Evolutionary conservation across 139 green algal genomes (phyloP), one percentile per base, ranked within the genome.

Genomic region (Auxenochlorella pyrenoidosa): DNA sequence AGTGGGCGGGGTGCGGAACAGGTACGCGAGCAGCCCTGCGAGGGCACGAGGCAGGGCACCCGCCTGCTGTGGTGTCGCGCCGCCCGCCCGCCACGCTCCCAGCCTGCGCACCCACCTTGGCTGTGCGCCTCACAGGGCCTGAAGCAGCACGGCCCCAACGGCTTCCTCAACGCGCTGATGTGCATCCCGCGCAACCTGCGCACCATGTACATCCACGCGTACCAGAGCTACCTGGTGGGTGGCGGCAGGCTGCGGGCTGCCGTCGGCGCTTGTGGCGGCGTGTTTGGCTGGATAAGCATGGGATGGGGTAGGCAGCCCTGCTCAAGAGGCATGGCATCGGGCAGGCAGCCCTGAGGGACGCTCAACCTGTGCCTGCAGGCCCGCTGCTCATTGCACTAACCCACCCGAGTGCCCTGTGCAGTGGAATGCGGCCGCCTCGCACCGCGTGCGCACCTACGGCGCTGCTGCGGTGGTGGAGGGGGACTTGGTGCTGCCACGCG

Each of bases 191-290:
- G 95, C 66, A 97, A 95, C 32, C 90, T 97, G 81, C 91, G 96
- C 66, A 95, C 92, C 86, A 96, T 99, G 92, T 99, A 99, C 89
- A 90, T 99, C 78, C 96, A 99, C 90, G 96, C 97, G 8, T 98
- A 95, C 90, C 97, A 98, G 92, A 96, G 90, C 86, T 96, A 90
- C 82, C 75, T 99, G 80, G 80, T 85, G 63, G 32, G 78, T 32
- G 58, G 28, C 72, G 18, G 19, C 47, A 54, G 41, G 30, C 5
- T 59, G 40, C 18, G 98, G 95, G 95, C 98, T 98, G 98, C n/a
- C n/a, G n/a, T n/a, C n/a, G n/a, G n/a, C n/a, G n/a, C n/a, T n/a
- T n/a, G n/a, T n/a, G n/a, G n/a, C 1, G 75, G 41, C 30, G 43
- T 0, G 38, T 10, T 24, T 19, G 40, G 72, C 72, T 54, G 6